A percentile compares a stretch with the other conserved stretches of the same genome.
phyloP scores from a whole-genome alignment of 2,329 filamentous ascomycete genomes.

The Onygenales sp. region DNA sequence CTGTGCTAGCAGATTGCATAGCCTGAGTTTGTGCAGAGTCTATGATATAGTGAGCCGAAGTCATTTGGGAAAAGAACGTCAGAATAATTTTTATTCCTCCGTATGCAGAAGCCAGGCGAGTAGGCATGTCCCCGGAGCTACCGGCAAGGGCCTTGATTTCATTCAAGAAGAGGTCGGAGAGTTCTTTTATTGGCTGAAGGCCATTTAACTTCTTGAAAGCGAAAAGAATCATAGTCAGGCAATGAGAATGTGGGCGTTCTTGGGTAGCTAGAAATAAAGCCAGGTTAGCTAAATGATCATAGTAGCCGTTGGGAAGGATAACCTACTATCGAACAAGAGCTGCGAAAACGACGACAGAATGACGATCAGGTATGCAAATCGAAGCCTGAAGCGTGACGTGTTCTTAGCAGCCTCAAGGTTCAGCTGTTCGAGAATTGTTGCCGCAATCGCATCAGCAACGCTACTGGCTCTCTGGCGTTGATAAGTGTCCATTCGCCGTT shows the following conservation, averaged over 20 bases:
- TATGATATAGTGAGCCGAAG: constrained; percentile 67
- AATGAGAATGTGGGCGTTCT: constrained; percentile 42
- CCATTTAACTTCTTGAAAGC: constrained; percentile 79
- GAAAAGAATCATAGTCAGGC: constrained; percentile 64
- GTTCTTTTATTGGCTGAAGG: constrained; percentile 60
- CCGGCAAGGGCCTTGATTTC: constrained; percentile 43
- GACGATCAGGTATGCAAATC: constrained; percentile 71
- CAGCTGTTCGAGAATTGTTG: constrained; percentile 60
- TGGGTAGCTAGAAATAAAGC: constrained; percentile 25
- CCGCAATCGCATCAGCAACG: constrained; percentile 60
- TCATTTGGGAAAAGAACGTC: constrained; percentile 66
- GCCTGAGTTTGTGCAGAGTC: constrained; percentile 59
- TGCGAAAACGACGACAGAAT: constrained; percentile 69
- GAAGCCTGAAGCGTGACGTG: constrained; percentile 43
- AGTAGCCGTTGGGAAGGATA: constrained; percentile 6
- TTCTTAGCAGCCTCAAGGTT: constrained; percentile 38
- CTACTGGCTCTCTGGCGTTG: constrained; percentile 51
- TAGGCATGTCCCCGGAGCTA: constrained; percentile 31
- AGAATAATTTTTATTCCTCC: constrained; percentile 72
- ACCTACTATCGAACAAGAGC: constrained; percentile 61
- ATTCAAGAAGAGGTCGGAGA: constrained; percentile 59
- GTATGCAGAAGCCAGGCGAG: constrained; percentile 42
- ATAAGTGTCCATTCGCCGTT: constrained; percentile 59
- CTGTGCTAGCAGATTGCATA: constrained; percentile 39
- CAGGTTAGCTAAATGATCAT: constrained; percentile 4